Conservation (phyloP, 1,139 yeast species). For the Barnettozyma hawaiiensis region DNA sequence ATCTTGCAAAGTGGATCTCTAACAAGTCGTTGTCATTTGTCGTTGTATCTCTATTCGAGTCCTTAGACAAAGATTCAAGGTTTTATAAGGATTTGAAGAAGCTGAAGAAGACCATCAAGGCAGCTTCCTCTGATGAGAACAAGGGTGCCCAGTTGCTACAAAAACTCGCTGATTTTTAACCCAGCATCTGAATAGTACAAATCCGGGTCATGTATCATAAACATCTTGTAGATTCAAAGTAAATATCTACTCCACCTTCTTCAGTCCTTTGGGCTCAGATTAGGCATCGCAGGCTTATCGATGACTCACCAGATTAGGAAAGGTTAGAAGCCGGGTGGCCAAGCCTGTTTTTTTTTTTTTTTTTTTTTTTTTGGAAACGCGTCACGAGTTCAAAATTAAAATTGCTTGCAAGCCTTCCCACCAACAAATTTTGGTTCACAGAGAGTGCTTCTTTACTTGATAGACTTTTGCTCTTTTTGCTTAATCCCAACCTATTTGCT, state of each 20-base stretch:
- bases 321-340: neutral
- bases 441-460: no score
- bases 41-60: slow-evolving; percentile 63
- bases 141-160: slow-evolving; percentile 76
- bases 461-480: neutral
- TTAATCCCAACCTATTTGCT: neutral
- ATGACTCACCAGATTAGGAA: neutral
- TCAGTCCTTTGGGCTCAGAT: no score
- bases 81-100: slow-evolving; percentile 52
- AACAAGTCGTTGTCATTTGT: slow-evolving; percentile 77
- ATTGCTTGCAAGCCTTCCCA: no score
- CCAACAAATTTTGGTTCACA: no score
- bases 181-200: neutral
- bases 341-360: neutral
- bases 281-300: no score
- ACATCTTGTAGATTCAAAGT: neutral
- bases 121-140: slow-evolving; percentile 43
- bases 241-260: no score
- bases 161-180: slow-evolving; percentile 28
- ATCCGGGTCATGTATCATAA: neutral
- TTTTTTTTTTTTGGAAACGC: neutral
- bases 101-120: slow-evolving; percentile 42
- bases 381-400: neutral
- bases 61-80: slow-evolving; percentile 36
- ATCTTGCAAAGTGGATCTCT: slow-evolving; percentile 62